Evolutionary conservation across 257 asterid species (phyloP).

Genomic region (Ilex aquifolium): DNA sequence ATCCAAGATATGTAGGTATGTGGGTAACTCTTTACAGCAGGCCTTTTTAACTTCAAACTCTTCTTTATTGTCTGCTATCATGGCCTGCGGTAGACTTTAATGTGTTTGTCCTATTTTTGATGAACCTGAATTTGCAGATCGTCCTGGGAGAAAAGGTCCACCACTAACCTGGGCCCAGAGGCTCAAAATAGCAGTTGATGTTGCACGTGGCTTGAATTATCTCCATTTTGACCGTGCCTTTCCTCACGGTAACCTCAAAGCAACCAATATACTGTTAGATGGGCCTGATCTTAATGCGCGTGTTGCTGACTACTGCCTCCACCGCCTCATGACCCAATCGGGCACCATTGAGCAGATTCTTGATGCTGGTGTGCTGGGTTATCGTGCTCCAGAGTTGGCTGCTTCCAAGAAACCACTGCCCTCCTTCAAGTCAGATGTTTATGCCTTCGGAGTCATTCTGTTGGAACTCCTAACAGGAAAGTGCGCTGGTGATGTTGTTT

Average conservation of each 20-base stretch:
- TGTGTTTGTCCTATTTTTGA: too few species aligned
- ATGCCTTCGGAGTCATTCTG: constrained; percentile 82
- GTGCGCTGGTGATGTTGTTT: constrained; percentile 93
- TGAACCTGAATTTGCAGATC: constrained; percentile 41
- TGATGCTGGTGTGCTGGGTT: constrained; percentile 88
- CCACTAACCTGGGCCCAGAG: constrained; percentile 82
- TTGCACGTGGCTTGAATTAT: constrained; percentile 97
- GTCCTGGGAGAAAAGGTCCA: constrained; percentile 85
- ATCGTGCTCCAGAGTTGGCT: constrained; percentile 92
- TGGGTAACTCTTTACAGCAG: too few species aligned
- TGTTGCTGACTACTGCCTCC: constrained; percentile 90
- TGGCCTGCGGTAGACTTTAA: too few species aligned
- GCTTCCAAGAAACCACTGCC: constrained; percentile 82
- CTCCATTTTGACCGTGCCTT: constrained; percentile 97
- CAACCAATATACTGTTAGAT: constrained; percentile 73
- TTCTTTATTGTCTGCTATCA: too few species aligned
- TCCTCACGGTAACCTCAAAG: constrained; percentile 95
- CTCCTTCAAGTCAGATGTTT: constrained; percentile 88
- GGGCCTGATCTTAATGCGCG: constrained; percentile 85
- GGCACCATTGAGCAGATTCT: constrained; percentile 90
- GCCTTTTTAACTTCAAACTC: too few species aligned
- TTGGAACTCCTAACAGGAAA: constrained; percentile 85
- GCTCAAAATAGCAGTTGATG: constrained; percentile 88
- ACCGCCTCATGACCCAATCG: constrained; percentile 92
- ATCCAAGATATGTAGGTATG: too few species aligned